Conservation (phyloP, 2,329 filamentous ascomycete genomes). For the Calonectria henricotiae region DNA sequence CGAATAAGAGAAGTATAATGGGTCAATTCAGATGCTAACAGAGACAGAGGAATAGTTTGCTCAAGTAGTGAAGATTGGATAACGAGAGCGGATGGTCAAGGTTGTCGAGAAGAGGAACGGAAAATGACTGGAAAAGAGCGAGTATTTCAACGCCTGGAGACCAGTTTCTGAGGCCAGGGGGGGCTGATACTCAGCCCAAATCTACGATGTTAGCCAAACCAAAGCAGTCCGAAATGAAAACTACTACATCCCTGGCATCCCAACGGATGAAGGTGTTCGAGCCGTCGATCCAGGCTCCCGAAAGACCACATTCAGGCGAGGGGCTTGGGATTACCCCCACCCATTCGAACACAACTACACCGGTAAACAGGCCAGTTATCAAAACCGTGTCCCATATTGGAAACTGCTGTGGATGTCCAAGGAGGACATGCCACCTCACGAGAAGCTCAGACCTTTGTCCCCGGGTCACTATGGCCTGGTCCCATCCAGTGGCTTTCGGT, state of each 20-base stretch:
- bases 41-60: not conserved
- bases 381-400: slow-evolving; percentile 31
- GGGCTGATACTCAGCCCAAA: slow-evolving; percentile 37
- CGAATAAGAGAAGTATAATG: not conserved
- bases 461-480: slow-evolving; percentile 40
- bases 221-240: slow-evolving; percentile 35
- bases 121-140: slow-evolving; percentile 31
- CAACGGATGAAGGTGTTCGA: slow-evolving; percentile 30
- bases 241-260: slow-evolving; percentile 31
- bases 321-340: slow-evolving; percentile 37
- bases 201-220: slow-evolving; percentile 33
- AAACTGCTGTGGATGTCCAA: slow-evolving; percentile 28
- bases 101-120: slow-evolving; percentile 33
- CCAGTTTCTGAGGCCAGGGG: slow-evolving; percentile 36
- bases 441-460: slow-evolving; percentile 40
- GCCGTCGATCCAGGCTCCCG: slow-evolving; percentile 27
- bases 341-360: slow-evolving; percentile 29
- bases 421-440: slow-evolving; percentile 41
- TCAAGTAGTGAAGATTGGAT: not conserved
- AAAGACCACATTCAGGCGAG: slow-evolving; percentile 30
- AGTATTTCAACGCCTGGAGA: slow-evolving; percentile 40
- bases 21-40: slow-evolving; percentile 20
- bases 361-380: slow-evolving; percentile 30
- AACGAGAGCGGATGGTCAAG: slow-evolving; percentile 27
- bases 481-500: slow-evolving; percentile 29